These are phyloP conservation scores for Dipodascopsis uninucleata DNA, from an alignment of 805 yeast genomes.

Conservation along the genomic window DNA sequence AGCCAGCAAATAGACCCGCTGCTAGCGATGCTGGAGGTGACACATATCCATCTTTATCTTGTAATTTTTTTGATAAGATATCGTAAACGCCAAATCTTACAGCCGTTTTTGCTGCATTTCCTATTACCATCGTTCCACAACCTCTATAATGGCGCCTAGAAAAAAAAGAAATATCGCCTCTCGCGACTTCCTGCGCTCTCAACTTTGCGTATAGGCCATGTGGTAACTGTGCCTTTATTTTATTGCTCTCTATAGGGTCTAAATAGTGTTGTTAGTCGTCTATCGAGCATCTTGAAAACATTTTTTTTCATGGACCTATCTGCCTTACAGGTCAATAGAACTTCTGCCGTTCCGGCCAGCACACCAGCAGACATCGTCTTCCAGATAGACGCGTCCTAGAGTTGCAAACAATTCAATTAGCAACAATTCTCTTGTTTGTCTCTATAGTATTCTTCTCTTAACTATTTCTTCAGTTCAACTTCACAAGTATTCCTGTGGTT, in stretches of 20 bases:
- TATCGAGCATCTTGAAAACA: not conserved
- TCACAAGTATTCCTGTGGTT: no score
- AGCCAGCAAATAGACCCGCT: slow-evolving; percentile 70
- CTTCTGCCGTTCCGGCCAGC: slow-evolving; percentile 39
- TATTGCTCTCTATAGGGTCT: slow-evolving; percentile 43
- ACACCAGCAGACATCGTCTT: slow-evolving; percentile 34
- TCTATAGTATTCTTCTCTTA: no score
- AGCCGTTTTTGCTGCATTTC: slow-evolving; percentile 68
- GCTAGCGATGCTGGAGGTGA: slow-evolving; percentile 73
- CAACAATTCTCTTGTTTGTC: no score
- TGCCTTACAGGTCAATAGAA: slow-evolving; percentile 37
- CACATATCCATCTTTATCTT: slow-evolving; percentile 52
- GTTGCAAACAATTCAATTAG: no score
- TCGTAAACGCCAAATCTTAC: slow-evolving; percentile 74
- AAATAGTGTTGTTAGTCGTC: not conserved
- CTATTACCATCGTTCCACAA: slow-evolving; percentile 69
- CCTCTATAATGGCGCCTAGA: slow-evolving; percentile 49
- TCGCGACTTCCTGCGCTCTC: no score
- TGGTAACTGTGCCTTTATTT: slow-evolving; percentile 38
- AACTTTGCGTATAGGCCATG: slow-evolving; percentile 28
- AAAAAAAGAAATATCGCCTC: no score
- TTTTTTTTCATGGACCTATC: not conserved
- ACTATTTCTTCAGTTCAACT: no score
- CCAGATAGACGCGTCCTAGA: slow-evolving; percentile 11
- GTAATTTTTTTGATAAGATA: slow-evolving; percentile 65